Evolutionary conservation across 495 filamentous ascomycete species (phyloP).

Genomic region (Podospora australis): DNA sequence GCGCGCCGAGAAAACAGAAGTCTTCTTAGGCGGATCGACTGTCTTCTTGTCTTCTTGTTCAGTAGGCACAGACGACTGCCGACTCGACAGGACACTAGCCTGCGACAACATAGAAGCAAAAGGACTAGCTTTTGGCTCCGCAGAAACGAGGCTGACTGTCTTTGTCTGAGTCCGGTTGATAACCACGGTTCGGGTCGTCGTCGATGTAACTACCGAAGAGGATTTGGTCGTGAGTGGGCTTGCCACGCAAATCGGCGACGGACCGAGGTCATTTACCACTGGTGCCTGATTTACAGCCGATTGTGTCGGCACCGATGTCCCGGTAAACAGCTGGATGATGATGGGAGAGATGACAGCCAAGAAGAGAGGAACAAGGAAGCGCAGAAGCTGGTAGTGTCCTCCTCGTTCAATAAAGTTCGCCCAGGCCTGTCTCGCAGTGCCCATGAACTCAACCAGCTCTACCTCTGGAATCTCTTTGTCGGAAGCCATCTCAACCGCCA

Average conservation of each 20-base stretch:
- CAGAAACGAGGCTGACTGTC: slow-evolving; percentile 23
- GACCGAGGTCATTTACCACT: slow-evolving; percentile 12
- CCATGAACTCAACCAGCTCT: not conserved
- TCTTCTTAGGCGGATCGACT: slow-evolving; percentile 5
- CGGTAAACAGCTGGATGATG: slow-evolving; percentile 1
- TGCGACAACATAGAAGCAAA: slow-evolving; percentile 32
- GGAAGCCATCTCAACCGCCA: not conserved
- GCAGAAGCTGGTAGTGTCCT: slow-evolving; percentile 2
- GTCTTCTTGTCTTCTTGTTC: slow-evolving; percentile 16
- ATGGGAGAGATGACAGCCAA: slow-evolving; percentile 9
- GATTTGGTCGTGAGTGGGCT: slow-evolving; percentile 5
- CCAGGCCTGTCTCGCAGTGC: not conserved
- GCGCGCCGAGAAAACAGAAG: slow-evolving; percentile 33
- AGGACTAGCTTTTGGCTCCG: slow-evolving; percentile 36
- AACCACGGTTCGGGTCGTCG: slow-evolving; percentile 22
- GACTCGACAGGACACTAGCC: slow-evolving; percentile 35
- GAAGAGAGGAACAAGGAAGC: slow-evolving; percentile 12
- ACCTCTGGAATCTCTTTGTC: not conserved
- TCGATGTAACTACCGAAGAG: slow-evolving; percentile 25
- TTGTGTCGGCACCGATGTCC: not conserved
- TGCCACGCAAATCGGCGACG: not conserved
- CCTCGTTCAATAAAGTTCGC: not conserved
- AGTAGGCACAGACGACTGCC: slow-evolving; percentile 16
- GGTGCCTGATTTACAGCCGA: not conserved
- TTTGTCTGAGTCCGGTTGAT: slow-evolving; percentile 34